Base-by-base conservation (phyloP, 108 stramenopile species). In the Asterionellopsis glacialis region DNA sequence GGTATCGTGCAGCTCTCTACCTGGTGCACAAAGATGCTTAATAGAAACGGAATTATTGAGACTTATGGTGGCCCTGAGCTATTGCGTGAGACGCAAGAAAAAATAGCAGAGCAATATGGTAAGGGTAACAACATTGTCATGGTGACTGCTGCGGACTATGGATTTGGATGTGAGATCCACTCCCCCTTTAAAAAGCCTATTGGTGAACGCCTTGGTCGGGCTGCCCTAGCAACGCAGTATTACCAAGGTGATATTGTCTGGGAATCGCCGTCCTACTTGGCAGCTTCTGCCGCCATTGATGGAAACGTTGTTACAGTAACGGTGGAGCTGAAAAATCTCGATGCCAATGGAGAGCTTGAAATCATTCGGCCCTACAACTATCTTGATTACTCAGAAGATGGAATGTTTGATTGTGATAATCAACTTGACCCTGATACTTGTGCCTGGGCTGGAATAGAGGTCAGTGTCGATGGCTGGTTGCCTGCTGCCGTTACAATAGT, bases 1-100 rank as follows among this genome's bases (percentile, higher is more conserved):
- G 9, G 40, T 3, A 66, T 56, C 51, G 65, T 72, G 23, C 57
- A 72, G 45, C 54, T 72, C 9, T 2, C 45, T 21, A 47, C 45
- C 9, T 9, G 45, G 45, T 33, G 33, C 7, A 7, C 2, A 33
- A 33, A n/a, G n/a, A n/a, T n/a, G n/a, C n/a, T n/a, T n/a, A n/a
- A n/a, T n/a, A n/a, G n/a, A n/a, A n/a, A n/a, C n/a, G n/a, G n/a
- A n/a, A n/a, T n/a, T n/a, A n/a, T n/a, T n/a, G n/a, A n/a, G n/a
- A n/a, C n/a, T n/a, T n/a, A n/a, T n/a, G n/a, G n/a, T n/a, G n/a
- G n/a, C n/a, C n/a, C n/a, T n/a, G n/a, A n/a, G n/a, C n/a, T n/a
- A n/a, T n/a, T n/a, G n/a, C n/a, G n/a, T n/a, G n/a, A n/a, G n/a
- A n/a, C n/a, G n/a, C n/a, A n/a, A n/a, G n/a, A n/a, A n/a, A n/a